Conservation (phyloP, 164 flowering plant species). For the Cinnamomum micranthum region DNA sequence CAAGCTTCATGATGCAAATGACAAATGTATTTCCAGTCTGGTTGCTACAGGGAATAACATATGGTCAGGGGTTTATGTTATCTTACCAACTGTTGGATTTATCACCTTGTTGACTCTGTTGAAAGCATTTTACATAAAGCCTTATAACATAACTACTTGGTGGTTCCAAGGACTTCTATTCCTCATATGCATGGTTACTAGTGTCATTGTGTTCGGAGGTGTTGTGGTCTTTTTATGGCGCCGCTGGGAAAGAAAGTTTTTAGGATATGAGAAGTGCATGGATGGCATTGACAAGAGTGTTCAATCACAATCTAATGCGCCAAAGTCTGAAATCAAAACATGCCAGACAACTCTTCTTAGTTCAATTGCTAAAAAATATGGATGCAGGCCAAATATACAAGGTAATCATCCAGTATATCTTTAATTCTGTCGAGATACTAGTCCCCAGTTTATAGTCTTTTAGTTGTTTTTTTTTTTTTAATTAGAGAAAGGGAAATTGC, state of each 20-base stretch:
- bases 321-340: not conserved
- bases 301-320: slow-evolving; percentile 6
- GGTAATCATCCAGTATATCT: not conserved
- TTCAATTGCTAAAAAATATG: not conserved
- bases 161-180: slow-evolving; percentile 87
- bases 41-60: slow-evolving; percentile 76
- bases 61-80: slow-evolving; percentile 72
- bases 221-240: slow-evolving; percentile 61
- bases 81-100: slow-evolving; percentile 59
- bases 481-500: not conserved
- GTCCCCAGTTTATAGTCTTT: no score
- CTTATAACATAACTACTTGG: slow-evolving; percentile 39
- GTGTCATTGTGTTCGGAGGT: slow-evolving; percentile 73
- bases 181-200: slow-evolving; percentile 58
- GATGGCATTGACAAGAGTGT: slow-evolving; percentile 17
- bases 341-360: not conserved
- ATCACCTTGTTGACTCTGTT: slow-evolving; percentile 34
- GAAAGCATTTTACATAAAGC: slow-evolving; percentile 54
- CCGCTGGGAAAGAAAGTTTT: slow-evolving; percentile 45
- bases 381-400: slow-evolving; percentile 2
- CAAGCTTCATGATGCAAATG: slow-evolving; percentile 26
- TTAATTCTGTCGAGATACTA: not conserved
- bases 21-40: slow-evolving; percentile 58
- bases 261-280: slow-evolving; percentile 20
- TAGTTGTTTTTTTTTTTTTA: not conserved